phyloP scores from a whole-genome alignment of 805 yeast genomes.

The Sporopachydermia quercuum region DNA sequence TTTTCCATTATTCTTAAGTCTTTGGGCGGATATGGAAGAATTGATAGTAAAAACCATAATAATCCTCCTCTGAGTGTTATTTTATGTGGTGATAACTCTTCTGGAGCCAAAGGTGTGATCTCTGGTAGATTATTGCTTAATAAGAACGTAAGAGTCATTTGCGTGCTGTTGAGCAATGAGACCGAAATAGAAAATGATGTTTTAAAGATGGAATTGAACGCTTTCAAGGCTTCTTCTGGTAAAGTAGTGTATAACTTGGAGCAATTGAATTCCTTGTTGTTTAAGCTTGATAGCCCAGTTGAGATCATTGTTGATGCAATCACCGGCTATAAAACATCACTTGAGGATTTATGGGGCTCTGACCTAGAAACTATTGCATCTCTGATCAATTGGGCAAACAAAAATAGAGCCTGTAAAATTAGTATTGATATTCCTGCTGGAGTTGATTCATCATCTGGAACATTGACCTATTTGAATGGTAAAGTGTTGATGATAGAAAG shows the following conservation, averaged over 20 bases:
- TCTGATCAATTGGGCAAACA: slow-evolving; percentile 57
- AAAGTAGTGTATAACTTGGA: slow-evolving; percentile 27
- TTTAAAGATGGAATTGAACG: slow-evolving; percentile 34
- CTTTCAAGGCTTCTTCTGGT: slow-evolving; percentile 56
- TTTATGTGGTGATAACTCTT: slow-evolving; percentile 51
- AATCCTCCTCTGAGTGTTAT: slow-evolving; percentile 64
- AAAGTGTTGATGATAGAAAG: slow-evolving; percentile 18
- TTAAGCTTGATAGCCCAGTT: slow-evolving; percentile 49
- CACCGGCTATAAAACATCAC: slow-evolving; percentile 66
- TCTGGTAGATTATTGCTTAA: slow-evolving; percentile 68
- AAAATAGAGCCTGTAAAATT: slow-evolving; percentile 29
- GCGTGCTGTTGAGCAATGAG: slow-evolving; percentile 18
- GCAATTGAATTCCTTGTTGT: slow-evolving; percentile 18
- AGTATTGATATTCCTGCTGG: slow-evolving; percentile 79
- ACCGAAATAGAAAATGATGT: slow-evolving; percentile 15
- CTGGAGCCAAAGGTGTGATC: slow-evolving; percentile 65
- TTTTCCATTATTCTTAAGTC: slow-evolving; percentile 41
- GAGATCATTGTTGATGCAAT: slow-evolving; percentile 73
- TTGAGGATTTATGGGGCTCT: slow-evolving; percentile 38
- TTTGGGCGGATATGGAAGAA: slow-evolving; percentile 56
- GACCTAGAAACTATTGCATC: slow-evolving; percentile 15
- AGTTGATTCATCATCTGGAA: slow-evolving; percentile 72
- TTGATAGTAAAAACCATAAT: slow-evolving; percentile 55
- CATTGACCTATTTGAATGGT: slow-evolving; percentile 12
- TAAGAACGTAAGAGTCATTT: slow-evolving; percentile 56